phyloP scores from a whole-genome alignment of 2,329 filamentous ascomycete species.

The Fusarium verticillioides region DNA sequence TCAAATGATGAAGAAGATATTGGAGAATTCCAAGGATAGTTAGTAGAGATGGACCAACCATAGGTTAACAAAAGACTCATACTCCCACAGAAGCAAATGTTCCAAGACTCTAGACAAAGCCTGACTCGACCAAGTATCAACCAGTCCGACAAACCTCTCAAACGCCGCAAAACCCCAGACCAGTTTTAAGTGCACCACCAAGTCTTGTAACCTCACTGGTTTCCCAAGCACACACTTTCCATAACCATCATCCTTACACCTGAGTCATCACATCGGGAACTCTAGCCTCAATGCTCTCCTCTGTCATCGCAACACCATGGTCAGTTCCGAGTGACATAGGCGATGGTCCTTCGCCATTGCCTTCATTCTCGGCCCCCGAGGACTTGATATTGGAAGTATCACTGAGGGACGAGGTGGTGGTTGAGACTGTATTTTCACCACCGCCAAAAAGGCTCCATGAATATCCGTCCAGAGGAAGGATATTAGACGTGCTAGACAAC shows the following conservation, averaged over 20 bases:
- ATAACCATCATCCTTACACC: conserved; percentile 21
- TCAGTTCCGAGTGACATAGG: conserved; percentile 56
- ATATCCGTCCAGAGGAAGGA: not conserved
- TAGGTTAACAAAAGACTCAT: not conserved
- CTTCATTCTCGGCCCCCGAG: not conserved
- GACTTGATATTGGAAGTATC: not conserved
- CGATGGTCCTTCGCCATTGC: conserved; percentile 9
- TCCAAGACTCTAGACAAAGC: conserved; percentile 16
- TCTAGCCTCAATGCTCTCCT: conserved; percentile 64
- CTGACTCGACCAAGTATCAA: not conserved
- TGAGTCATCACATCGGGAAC: conserved; percentile 57
- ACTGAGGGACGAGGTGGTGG: not conserved
- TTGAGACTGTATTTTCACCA: not conserved
- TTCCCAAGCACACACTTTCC: not conserved
- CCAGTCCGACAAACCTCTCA: not conserved
- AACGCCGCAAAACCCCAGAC: not conserved
- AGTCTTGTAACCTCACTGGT: not conserved
- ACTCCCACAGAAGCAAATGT: conserved; percentile 3
- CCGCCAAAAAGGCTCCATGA: not conserved
- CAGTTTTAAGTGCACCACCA: not conserved
- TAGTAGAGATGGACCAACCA: conserved; percentile 1
- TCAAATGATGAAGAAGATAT: conserved; percentile 95
- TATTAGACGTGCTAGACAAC: not conserved
- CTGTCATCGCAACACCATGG: conserved; percentile 65
- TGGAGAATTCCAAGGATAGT: conserved; percentile 75